Conservation (phyloP, 78 protist genomes). For the Cavenderia fasciculata region DNA sequence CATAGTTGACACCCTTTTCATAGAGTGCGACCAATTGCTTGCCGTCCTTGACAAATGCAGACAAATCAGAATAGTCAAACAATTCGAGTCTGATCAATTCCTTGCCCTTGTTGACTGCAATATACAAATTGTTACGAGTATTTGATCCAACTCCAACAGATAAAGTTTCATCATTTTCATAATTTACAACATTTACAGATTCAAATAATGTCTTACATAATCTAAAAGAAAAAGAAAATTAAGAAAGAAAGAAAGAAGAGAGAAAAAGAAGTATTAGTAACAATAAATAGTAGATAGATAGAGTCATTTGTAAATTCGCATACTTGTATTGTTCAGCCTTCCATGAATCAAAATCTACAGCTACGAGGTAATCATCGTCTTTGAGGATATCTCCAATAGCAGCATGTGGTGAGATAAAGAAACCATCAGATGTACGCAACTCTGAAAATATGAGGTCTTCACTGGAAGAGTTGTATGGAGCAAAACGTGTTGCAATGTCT, state of each 20-base stretch:
- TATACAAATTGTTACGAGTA: conserved; percentile 37
- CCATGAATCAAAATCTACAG: conserved; percentile 57
- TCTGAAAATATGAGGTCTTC: conserved; percentile 47
- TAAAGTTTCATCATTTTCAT: conserved; percentile 19
- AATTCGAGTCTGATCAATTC: conserved; percentile 43
- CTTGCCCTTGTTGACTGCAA: neutral
- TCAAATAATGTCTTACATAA: conserved; percentile 29
- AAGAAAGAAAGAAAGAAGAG: neutral
- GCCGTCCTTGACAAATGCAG: conserved; percentile 25
- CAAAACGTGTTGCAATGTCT: conserved; percentile 22
- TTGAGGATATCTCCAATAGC: conserved; percentile 10
- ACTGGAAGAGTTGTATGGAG: conserved; percentile 1
- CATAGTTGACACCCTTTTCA: conserved; percentile 17
- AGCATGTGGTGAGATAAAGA: conserved; percentile 24
- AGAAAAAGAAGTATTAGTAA: neutral
- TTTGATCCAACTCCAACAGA: conserved; percentile 21
- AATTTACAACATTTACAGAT: neutral
- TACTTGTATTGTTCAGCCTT: conserved; percentile 68
- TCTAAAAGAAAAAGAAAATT: conserved; percentile 6
- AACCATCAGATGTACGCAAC: conserved; percentile 65
- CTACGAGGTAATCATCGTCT: conserved; percentile 21
- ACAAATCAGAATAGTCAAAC: conserved; percentile 45
- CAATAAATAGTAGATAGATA: neutral
- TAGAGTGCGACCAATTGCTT: conserved; percentile 37
- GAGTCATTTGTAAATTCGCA: neutral